Evolutionary conservation across 2,329 filamentous ascomycete genomes (phyloP).

Genomic region (Epichloe elymi): DNA sequence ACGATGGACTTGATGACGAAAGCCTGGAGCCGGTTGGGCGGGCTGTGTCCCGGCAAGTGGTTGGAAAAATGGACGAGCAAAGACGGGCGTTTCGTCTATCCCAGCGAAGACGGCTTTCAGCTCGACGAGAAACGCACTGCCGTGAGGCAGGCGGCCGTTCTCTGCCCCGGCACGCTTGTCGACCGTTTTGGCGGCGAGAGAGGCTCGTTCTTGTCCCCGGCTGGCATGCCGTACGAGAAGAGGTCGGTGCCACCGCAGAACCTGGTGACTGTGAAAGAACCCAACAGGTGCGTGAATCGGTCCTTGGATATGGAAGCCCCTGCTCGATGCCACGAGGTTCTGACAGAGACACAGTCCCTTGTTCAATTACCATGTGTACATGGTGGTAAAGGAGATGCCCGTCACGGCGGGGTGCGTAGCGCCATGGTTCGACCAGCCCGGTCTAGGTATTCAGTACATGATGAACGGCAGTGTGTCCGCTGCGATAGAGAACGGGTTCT

Average conservation of each 20-base stretch:
- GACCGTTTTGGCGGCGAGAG: neutral
- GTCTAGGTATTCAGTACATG: neutral
- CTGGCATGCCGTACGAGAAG: neutral
- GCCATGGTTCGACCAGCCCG: constrained; percentile 2
- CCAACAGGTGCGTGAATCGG: neutral
- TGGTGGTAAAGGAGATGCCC: neutral
- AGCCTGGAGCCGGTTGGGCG: neutral
- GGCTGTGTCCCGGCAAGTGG: neutral
- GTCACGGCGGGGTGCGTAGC: neutral
- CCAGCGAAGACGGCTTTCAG: neutral
- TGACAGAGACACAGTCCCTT: neutral
- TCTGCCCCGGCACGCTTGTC: neutral
- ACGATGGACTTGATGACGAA: neutral
- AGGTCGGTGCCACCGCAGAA: neutral
- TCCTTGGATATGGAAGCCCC: neutral
- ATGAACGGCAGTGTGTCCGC: neutral
- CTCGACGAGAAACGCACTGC: neutral
- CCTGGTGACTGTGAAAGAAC: neutral
- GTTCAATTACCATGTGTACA: constrained; percentile 1
- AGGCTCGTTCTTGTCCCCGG: neutral
- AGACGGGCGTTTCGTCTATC: neutral
- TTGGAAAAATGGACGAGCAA: neutral
- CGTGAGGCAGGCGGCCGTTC: neutral
- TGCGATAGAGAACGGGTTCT: neutral
- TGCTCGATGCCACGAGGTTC: neutral